These are phyloP conservation scores for Tetrahymena malaccensis DNA, from an alignment of 73 alveolate genomes.

Conservation along the genomic window DNA sequence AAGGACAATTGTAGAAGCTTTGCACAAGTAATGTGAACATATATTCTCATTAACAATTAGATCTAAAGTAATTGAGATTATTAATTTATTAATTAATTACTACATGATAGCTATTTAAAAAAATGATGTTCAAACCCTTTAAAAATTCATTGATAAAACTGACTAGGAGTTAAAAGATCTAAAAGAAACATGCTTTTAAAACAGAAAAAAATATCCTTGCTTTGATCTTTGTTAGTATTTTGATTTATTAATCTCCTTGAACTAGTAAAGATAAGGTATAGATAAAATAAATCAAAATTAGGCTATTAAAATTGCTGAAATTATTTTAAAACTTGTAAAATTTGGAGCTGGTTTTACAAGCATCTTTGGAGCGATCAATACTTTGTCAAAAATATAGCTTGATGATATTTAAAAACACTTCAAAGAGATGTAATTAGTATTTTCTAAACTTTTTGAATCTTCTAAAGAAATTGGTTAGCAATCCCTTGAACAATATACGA, in stretches of 20 bases:
- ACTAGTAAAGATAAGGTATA: neutral
- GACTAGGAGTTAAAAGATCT: too few species aligned
- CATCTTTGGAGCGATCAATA: neutral
- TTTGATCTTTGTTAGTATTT: neutral
- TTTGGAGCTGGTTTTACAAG: neutral
- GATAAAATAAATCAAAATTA: neutral
- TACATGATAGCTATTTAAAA: too few species aligned
- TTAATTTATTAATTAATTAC: neutral
- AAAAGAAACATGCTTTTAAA: too few species aligned
- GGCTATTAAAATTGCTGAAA: neutral
- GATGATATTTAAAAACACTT: neutral
- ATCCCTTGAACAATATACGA: neutral
- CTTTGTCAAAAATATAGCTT: neutral
- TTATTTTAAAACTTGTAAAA: neutral
- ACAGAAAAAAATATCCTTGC: too few species aligned
- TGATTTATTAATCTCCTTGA: neutral
- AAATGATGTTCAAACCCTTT: too few species aligned
- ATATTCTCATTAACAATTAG: neutral
- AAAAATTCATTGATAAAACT: too few species aligned
- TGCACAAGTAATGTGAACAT: neutral
- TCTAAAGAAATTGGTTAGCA: neutral
- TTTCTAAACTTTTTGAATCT: neutral
- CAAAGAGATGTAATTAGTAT: neutral
- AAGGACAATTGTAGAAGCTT: neutral
- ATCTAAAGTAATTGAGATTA: neutral